Conservation (phyloP, 768 basidiomycete species). For the Boletus rufocinnamomeus region DNA sequence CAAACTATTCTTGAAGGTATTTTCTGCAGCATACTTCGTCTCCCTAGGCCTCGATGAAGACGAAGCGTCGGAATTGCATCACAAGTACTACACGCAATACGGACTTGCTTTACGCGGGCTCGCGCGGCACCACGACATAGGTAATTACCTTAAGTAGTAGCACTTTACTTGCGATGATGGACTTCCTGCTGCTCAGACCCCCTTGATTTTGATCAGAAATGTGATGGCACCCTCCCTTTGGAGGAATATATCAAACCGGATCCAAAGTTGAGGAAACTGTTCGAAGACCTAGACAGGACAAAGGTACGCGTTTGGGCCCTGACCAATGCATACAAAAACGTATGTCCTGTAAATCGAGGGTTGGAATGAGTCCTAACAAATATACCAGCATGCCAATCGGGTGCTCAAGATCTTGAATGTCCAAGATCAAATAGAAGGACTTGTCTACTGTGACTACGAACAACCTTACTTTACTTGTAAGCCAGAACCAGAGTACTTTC, state of each 20-base stretch:
- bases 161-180: background rate
- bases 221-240: constrained; percentile 81
- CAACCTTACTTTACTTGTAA: constrained; percentile 73
- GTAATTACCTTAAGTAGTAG: constrained; percentile 36
- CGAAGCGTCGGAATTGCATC: constrained; percentile 69
- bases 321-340: constrained; percentile 81
- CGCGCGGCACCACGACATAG: constrained; percentile 72
- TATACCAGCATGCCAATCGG: constrained; percentile 70
- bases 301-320: constrained; percentile 83
- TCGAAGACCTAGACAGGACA: constrained; percentile 75
- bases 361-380: constrained; percentile 8
- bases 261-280: constrained; percentile 59
- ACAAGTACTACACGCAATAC: constrained; percentile 75
- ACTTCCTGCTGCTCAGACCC: constrained; percentile 54
- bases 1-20: background rate
- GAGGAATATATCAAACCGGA: constrained; percentile 76
- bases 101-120: constrained; percentile 83
- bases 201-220: constrained; percentile 80
- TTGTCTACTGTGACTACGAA: constrained; percentile 80
- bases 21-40: constrained; percentile 67
- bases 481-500: constrained; percentile 73
- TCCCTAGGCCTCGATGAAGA: constrained; percentile 65
- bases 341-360: constrained; percentile 36
- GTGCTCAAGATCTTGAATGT: constrained; percentile 75
- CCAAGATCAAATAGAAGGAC: constrained; percentile 68